These are phyloP conservation scores for Xerocomellus intermedius DNA, from an alignment of 768 basidiomycete genomes.

Conservation along the genomic window DNA sequence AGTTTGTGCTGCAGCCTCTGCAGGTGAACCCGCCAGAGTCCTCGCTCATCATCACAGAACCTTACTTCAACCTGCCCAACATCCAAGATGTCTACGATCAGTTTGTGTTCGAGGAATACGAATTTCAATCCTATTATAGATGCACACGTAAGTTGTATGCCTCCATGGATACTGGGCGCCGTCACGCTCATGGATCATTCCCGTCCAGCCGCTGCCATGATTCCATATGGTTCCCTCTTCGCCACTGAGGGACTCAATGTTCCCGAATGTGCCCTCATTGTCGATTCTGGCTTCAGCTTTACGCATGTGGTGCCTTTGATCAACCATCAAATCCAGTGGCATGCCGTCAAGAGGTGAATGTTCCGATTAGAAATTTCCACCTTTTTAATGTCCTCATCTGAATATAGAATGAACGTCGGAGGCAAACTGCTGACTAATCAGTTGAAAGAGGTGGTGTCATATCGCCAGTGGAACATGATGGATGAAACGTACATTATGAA, in stretches of 20 bases:
- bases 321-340: slow-evolving; percentile 70
- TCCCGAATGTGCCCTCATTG: slow-evolving; percentile 77
- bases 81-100: slow-evolving; percentile 93
- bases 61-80: slow-evolving; percentile 91
- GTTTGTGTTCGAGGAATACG: slow-evolving; percentile 95
- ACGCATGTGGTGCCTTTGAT: slow-evolving; percentile 89
- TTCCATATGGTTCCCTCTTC: slow-evolving; percentile 76
- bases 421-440: slow-evolving; percentile 96
- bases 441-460: slow-evolving; percentile 89
- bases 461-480: slow-evolving; percentile 98
- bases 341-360: slow-evolving; percentile 74
- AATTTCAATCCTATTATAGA: slow-evolving; percentile 79
- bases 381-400: slow-evolving; percentile 16
- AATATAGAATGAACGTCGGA: slow-evolving; percentile 87
- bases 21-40: slow-evolving; percentile 74
- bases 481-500: slow-evolving; percentile 95
- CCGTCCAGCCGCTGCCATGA: slow-evolving; percentile 69
- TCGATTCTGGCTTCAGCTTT: slow-evolving; percentile 93
- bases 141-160: slow-evolving; percentile 65
- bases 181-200: slow-evolving; percentile 18
- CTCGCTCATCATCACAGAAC: slow-evolving; percentile 86
- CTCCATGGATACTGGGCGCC: slow-evolving; percentile 20
- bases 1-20: slow-evolving; percentile 8
- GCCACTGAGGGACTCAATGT: slow-evolving; percentile 42
- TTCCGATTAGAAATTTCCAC: slow-evolving; percentile 12